Percentiles rank a stretch among this genome's conserved stretches.
Conservation (phyloP, 2,329 filamentous ascomycete species). For the Epichloe sp. region DNA sequence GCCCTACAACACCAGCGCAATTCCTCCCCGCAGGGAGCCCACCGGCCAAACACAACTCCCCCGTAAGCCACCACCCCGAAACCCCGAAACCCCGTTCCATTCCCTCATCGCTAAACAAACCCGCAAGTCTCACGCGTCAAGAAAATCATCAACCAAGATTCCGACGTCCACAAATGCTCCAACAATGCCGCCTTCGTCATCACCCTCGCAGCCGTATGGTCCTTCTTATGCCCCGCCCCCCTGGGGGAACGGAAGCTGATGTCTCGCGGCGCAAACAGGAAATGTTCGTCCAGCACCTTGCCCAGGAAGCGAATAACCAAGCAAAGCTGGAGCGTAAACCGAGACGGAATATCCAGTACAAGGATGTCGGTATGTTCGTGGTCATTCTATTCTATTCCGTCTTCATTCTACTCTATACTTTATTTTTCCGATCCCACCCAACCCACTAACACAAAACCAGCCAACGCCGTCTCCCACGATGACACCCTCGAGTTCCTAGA, state of each 20-base stretch:
- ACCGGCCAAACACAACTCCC: constrained; percentile 79
- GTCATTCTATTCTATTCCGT: no score
- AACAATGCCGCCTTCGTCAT: constrained; percentile 93
- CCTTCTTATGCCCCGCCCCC: no score
- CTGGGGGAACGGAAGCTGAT: neutral
- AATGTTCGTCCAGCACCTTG: constrained; percentile 88
- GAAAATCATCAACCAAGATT: constrained; percentile 83
- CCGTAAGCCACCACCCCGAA: constrained; percentile 38
- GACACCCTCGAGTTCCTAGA: constrained; percentile 92
- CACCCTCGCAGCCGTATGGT: constrained; percentile 66
- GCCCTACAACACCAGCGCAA: constrained; percentile 83
- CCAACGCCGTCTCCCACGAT: constrained; percentile 71
- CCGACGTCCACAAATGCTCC: constrained; percentile 74
- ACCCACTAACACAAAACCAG: constrained; percentile 26
- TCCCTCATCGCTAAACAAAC: neutral
- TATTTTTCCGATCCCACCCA: neutral
- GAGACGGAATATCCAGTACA: constrained; percentile 87
- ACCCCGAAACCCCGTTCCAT: neutral
- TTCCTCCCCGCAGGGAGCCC: constrained; percentile 65
- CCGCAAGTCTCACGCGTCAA: constrained; percentile 84
- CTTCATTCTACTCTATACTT: neutral
- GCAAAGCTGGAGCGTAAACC: constrained; percentile 87
- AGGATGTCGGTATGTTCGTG: constrained; percentile 60
- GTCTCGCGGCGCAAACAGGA: constrained; percentile 41
- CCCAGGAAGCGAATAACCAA: constrained; percentile 73